Percentiles rank a stretch among this genome's conserved stretches.
phyloP scores from a whole-genome alignment of 495 filamentous ascomycete species.

The Penicillium arizonense region DNA sequence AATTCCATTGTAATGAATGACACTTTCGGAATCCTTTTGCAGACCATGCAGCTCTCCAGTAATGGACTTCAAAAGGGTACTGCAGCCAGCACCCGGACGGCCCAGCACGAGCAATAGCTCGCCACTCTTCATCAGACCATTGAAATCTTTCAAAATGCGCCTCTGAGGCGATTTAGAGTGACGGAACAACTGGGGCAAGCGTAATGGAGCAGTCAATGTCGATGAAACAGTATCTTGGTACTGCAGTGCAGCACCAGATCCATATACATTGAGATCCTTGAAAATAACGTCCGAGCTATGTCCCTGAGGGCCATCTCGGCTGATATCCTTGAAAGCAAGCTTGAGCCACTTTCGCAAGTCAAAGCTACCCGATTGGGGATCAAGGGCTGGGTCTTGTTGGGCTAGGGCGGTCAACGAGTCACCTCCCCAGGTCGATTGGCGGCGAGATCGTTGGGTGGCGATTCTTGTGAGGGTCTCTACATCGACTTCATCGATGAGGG shows the following conservation, averaged over 20 bases:
- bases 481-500: constrained; percentile 16
- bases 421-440: constrained; percentile 10
- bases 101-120: constrained; percentile 39
- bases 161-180: constrained; percentile 20
- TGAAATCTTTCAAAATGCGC: constrained; percentile 36
- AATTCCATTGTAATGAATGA: constrained; percentile 46
- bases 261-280: constrained; percentile 49
- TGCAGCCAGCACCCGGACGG: constrained; percentile 39
- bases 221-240: constrained; percentile 50
- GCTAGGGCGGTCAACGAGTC: constrained; percentile 12
- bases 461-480: constrained; percentile 25
- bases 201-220: constrained; percentile 41
- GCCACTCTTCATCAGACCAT: constrained; percentile 34
- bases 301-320: constrained; percentile 19
- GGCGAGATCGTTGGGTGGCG: constrained; percentile 15
- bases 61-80: constrained; percentile 39
- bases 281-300: constrained; percentile 41
- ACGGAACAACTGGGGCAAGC: constrained; percentile 21
- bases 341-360: constrained; percentile 29
- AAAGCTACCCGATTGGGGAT: constrained; percentile 28
- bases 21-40: constrained; percentile 31
- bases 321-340: constrained; percentile 22
- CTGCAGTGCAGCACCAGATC: constrained; percentile 49
- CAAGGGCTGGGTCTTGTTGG: constrained; percentile 22
- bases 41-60: constrained; percentile 36